phyloP scores from a whole-genome alignment of 1,139 yeast genomes.

The Protomyces arabidopsidicola region DNA sequence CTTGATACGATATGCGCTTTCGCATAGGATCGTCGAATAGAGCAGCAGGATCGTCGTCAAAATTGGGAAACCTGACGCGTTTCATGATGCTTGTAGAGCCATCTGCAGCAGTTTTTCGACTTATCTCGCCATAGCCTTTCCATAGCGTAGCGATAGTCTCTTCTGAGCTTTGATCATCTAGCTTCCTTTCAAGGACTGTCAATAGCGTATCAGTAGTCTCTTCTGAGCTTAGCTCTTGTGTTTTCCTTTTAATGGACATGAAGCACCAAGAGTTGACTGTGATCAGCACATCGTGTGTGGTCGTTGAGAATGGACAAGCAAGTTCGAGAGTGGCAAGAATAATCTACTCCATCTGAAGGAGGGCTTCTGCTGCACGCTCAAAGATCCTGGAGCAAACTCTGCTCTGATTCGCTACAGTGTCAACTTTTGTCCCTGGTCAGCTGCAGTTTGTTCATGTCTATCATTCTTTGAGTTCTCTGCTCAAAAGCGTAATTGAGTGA shows the following conservation, averaged over 20 bases:
- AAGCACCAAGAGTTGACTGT: not conserved
- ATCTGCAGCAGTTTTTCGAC: not conserved
- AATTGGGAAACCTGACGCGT: not conserved
- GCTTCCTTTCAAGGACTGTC: not conserved
- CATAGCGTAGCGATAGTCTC: conserved; percentile 1
- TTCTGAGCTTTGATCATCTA: not conserved
- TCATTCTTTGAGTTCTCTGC: too few species aligned
- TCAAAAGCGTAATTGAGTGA: too few species aligned
- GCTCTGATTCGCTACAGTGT: too few species aligned
- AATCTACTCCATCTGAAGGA: too few species aligned
- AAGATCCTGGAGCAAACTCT: too few species aligned
- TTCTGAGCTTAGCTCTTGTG: not conserved
- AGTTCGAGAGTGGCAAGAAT: too few species aligned
- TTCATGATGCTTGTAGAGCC: not conserved
- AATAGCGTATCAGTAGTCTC: not conserved
- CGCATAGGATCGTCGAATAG: not conserved
- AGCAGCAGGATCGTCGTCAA: not conserved
- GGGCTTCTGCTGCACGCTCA: too few species aligned
- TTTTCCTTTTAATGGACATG: not conserved
- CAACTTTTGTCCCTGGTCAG: too few species aligned
- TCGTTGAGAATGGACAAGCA: too few species aligned
- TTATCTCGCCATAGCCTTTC: conserved; percentile 5
- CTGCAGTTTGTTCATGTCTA: too few species aligned
- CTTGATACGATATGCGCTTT: not conserved
- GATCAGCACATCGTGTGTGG: too few species aligned